A percentile compares a stretch with the other conserved stretches of the same genome.
Evolutionary conservation across 2,329 filamentous ascomycete species (phyloP).

Genomic region (Pseudogymnoascus sp.): DNA sequence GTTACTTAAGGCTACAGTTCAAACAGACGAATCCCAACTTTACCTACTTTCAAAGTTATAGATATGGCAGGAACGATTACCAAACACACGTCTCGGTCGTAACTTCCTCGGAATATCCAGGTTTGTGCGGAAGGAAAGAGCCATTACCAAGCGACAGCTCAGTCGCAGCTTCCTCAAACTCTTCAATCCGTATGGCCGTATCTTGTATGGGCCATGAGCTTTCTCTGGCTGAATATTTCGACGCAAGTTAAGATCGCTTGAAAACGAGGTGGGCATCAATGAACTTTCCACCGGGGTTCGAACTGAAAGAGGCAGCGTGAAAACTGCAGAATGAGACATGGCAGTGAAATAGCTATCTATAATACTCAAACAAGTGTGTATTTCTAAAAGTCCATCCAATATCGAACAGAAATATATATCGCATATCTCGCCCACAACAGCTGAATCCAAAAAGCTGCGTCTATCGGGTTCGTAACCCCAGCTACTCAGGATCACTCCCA

Average conservation of each 20-base stretch:
- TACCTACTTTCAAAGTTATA: no score
- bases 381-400: neutral
- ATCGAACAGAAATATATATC: conserved; percentile 4
- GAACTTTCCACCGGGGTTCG: neutral
- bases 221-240: no score
- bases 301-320: neutral
- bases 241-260: neutral
- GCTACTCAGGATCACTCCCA: neutral
- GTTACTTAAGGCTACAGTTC: no score
- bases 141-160: no score
- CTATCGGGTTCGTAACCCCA: neutral
- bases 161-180: no score
- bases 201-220: no score
- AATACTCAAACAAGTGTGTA: neutral
- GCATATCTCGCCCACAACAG: neutral
- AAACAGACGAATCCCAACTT: no score
- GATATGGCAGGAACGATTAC: no score
- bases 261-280: neutral
- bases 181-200: no score
- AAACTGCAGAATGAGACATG: neutral
- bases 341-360: neutral
- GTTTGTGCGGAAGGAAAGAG: no score
- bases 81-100: no score
- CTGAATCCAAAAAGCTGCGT: neutral
- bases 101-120: no score